A percentile compares a stretch with the other conserved stretches of the same genome.
Conservation (phyloP, 192 early-diverging fungal genomes). For the Dissophora globulifera region DNA sequence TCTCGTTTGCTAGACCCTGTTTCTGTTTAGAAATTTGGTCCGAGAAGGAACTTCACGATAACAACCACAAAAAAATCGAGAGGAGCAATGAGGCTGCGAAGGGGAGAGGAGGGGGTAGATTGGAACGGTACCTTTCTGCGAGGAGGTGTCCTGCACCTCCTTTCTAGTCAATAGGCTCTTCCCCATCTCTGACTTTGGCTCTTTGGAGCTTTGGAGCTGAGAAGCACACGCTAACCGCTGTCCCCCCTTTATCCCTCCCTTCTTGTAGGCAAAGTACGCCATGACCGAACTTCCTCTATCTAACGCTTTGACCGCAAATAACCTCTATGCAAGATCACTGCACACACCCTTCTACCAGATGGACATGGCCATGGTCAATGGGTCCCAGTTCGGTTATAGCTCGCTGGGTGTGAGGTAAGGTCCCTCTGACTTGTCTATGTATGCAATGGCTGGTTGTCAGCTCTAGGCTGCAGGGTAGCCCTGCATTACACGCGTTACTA, state of each 20-base stretch:
- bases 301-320: constrained; percentile 25
- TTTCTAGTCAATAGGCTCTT: background rate
- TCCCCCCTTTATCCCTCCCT: background rate
- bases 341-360: constrained; percentile 50
- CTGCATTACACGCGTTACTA: no score
- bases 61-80: no score
- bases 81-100: no score
- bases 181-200: constrained; percentile 8
- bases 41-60: no score
- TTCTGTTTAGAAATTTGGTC: no score
- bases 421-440: background rate
- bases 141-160: no score
- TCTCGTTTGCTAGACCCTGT: no score
- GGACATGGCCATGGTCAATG: constrained; percentile 22
- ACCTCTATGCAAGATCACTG: constrained; percentile 42
- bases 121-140: no score
- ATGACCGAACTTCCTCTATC: constrained; percentile 9
- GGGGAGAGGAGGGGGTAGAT: no score
- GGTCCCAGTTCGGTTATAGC: constrained; percentile 14
- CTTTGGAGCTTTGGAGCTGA: constrained; percentile 36
- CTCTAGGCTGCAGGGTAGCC: no score
- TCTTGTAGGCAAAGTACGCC: constrained; percentile 6
- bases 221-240: constrained; percentile 2
- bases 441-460: constrained; percentile 1
- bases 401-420: constrained; percentile 9